Base-by-base conservation (phyloP, 1,284 basidiomycete species). In the Microbotryum intermedium region DNA sequence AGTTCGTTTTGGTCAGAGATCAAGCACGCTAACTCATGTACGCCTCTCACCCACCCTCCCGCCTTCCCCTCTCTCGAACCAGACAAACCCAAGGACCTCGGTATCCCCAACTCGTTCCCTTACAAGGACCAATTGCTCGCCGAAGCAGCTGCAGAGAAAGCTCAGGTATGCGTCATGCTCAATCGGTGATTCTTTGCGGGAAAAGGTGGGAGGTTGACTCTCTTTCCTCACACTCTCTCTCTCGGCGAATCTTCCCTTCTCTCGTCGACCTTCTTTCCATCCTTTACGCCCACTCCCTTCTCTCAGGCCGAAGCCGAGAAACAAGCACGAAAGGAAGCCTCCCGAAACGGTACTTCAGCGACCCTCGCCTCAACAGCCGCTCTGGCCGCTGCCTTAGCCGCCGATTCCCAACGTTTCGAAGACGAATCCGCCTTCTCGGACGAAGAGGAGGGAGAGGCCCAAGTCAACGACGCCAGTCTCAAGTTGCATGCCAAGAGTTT, bases 111-210 rank as follows among this genome's bases (percentile, higher is more conserved):
- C 77, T 86, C 84, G 64, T 95, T 93, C 78, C 94, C 93, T 4
- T 95, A 87, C 82, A 98, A 97, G 79, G 94, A 97, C 73, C 86
- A 94, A 76, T 86, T 98, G 60, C 80, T 98, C 47, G 90, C 90
- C 18, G 94, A 98, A 73, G 81, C 92, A 47, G 85, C 84, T 49
- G 87, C 88, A 68, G 81, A 88, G 73, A 70, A 71, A 64, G 53
- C 53, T 6, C 56, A 63, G 48, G 69, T 69, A 30, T 21, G 65
- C 39, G 16, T 34, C 23, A 30, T 28, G n/a, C 43, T 47, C 28
- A 30, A 26, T 29, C 26, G n/a, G 28, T 39, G 11, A 26, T 23
- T 11, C 11, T 44, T 55, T 43, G 34, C 11, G 6, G 34, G 16
- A 10, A 39, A 5, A 48, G 25, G 46, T 13, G 50, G 18, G 18